These are phyloP conservation scores for Claviceps capensis DNA, from an alignment of 2,329 filamentous ascomycete genomes.

Conservation along the genomic window DNA sequence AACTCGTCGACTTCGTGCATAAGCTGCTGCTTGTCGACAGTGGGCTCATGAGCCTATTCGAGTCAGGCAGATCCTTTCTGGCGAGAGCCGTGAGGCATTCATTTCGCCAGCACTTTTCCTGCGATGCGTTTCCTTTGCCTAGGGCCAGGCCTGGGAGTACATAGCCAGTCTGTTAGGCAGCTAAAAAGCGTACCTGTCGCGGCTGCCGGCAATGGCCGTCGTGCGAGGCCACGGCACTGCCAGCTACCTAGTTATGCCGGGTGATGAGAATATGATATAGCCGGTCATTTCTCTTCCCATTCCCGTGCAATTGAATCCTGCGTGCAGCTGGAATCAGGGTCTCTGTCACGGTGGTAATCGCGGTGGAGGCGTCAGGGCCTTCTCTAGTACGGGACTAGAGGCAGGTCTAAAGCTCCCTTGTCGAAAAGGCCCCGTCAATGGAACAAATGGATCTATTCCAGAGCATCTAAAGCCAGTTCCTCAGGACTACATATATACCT, in stretches of 20 bases:
- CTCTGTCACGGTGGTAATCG: background rate
- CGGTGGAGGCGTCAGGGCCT: background rate
- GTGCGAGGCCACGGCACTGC: background rate
- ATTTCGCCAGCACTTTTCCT: background rate
- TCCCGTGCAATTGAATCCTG: background rate
- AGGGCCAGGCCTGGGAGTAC: too few relatives aligned
- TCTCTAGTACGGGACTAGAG: background rate
- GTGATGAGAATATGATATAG: background rate
- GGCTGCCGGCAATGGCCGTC: background rate
- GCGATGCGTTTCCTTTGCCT: too few relatives aligned
- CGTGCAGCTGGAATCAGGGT: background rate
- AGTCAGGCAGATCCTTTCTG: background rate
- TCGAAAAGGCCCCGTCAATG: background rate
- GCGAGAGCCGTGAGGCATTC: background rate
- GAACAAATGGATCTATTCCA: background rate
- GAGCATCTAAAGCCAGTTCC: background rate
- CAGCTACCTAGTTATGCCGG: background rate
- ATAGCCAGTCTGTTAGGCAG: too few relatives aligned
- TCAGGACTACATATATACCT: background rate
- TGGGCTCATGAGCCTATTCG: background rate
- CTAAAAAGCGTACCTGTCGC: background rate
- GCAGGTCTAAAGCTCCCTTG: background rate
- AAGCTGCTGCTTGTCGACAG: background rate
- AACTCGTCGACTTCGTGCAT: background rate
- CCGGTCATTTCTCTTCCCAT: background rate